Evolutionary conservation across 495 filamentous ascomycete genomes (phyloP).

Genomic region (Aspergillus conjunctus): DNA sequence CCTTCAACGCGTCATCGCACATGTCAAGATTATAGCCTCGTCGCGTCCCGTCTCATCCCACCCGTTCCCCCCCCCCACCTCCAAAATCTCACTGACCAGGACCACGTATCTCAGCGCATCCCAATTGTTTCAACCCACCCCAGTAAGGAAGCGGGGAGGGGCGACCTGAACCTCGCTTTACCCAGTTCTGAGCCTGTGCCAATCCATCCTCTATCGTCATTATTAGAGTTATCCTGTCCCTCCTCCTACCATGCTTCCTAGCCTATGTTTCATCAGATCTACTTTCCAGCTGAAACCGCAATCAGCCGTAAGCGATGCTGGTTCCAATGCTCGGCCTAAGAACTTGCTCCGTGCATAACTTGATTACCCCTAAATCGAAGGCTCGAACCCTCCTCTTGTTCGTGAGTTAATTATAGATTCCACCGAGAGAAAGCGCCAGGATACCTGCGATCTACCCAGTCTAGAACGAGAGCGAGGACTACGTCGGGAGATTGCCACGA

Average conservation of each 20-base stretch:
- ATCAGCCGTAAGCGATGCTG: neutral
- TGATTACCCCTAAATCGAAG: neutral
- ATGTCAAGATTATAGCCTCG: constrained; percentile 14
- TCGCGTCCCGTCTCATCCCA: constrained; percentile 14
- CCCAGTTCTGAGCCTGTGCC: neutral
- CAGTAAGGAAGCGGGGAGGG: neutral
- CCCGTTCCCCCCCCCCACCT: constrained; percentile 6
- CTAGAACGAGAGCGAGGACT: too few relatives aligned
- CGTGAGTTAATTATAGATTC: neutral
- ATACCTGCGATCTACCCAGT: too few relatives aligned
- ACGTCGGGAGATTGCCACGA: too few relatives aligned
- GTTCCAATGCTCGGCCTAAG: neutral
- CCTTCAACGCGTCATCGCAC: constrained; percentile 19
- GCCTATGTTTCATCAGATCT: constrained; percentile 22
- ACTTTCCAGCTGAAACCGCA: constrained; percentile 14
- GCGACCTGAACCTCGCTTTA: neutral
- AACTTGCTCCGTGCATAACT: neutral
- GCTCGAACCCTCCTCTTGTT: neutral
- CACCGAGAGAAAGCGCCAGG: too few relatives aligned
- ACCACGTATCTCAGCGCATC: constrained; percentile 10
- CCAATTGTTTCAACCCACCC: constrained; percentile 7
- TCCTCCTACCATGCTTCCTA: constrained; percentile 11
- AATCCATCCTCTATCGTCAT: neutral
- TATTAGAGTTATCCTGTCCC: neutral
- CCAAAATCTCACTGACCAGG: neutral